Conservation (phyloP, 2,329 filamentous ascomycete species). For the Trichoderma simmonsii region DNA sequence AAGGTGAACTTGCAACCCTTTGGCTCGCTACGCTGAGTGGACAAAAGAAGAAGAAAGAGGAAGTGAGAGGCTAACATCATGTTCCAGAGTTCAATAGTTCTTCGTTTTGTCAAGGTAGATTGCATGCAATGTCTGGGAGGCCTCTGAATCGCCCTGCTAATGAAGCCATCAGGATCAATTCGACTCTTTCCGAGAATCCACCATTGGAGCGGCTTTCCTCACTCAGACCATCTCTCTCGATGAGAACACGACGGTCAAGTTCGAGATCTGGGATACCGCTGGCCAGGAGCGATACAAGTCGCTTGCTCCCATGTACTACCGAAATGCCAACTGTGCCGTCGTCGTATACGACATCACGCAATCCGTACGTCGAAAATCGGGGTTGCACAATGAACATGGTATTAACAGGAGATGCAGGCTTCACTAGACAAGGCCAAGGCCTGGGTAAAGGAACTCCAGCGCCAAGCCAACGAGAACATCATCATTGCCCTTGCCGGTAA, state of each 20-base stretch:
- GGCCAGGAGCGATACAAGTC: constrained; percentile 99
- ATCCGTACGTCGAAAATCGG: constrained; percentile 62
- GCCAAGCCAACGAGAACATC: constrained; percentile 99
- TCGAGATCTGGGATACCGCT: constrained; percentile 99
- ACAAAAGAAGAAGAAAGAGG: background rate
- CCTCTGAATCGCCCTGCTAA: constrained; percentile 20
- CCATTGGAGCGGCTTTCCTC: constrained; percentile 96
- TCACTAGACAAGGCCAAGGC: constrained; percentile 98
- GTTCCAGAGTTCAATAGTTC: constrained; percentile 84
- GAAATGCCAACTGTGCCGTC: constrained; percentile 98
- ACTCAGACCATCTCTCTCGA: constrained; percentile 98
- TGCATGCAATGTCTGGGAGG: background rate
- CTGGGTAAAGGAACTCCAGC: constrained; percentile 98
- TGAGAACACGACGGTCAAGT: constrained; percentile 98
- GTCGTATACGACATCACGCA: constrained; percentile 99
- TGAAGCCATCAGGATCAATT: constrained; percentile 78
- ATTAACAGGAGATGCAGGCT: constrained; percentile 52
- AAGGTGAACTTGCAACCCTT: constrained; percentile 60
- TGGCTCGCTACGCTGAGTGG: background rate
- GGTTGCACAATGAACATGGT: constrained; percentile 18
- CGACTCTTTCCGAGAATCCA: constrained; percentile 94
- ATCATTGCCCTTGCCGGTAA: constrained; percentile 97
- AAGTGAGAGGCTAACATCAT: background rate
- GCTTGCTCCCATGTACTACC: constrained; percentile 98
- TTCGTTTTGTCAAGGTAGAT: constrained; percentile 93